A percentile compares a stretch with the other conserved stretches of the same genome.
Conservation (phyloP, 2,329 filamentous ascomycete genomes). For the Metarhizium sp. region DNA sequence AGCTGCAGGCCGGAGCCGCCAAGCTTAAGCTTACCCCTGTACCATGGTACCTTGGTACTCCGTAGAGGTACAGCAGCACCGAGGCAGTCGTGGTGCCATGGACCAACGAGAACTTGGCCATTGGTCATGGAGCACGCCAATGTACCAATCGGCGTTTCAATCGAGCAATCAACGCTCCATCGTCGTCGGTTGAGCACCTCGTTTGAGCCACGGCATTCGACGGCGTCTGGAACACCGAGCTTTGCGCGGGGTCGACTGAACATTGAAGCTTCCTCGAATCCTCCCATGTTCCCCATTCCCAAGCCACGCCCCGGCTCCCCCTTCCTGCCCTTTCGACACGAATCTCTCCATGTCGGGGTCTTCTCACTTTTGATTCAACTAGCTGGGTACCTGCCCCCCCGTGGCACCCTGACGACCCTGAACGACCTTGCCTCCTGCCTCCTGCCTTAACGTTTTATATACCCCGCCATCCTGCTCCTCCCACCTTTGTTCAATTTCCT, state of each 20-base stretch:
- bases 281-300: not conserved
- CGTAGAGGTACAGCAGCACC: too few relatives aligned
- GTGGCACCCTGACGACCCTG: not conserved
- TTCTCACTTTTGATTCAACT: not conserved
- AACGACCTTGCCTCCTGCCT: not conserved
- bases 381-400: not conserved
- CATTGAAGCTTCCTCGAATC: not conserved
- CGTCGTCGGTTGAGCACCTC: too few relatives aligned
- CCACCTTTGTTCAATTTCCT: not conserved
- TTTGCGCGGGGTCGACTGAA: not conserved
- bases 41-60: too few relatives aligned
- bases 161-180: not conserved
- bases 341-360: too few relatives aligned
- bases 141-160: not conserved
- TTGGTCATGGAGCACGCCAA: not conserved
- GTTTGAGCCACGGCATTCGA: not conserved
- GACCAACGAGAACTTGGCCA: constrained; percentile 2
- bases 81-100: not conserved
- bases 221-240: not conserved
- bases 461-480: not conserved
- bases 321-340: too few relatives aligned
- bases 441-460: not conserved
- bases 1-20: too few relatives aligned
- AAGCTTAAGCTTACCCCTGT: too few relatives aligned
- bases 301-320: not conserved